These are phyloP conservation scores for Talaromyces marneffei DNA, from an alignment of 2,329 filamentous ascomycete genomes.

Conservation along the genomic window DNA sequence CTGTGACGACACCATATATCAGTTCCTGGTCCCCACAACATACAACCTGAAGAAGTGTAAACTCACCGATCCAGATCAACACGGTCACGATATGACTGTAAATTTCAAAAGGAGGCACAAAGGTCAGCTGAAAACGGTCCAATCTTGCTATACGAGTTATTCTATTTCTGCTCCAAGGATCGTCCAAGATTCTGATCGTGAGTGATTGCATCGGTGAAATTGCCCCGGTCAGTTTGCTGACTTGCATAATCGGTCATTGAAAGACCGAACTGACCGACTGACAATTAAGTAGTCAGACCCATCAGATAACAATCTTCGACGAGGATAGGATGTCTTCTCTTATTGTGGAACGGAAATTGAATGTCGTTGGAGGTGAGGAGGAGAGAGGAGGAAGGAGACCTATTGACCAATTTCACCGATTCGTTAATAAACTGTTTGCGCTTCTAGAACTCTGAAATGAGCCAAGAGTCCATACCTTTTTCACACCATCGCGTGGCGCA, in stretches of 20 bases:
- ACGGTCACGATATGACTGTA: constrained; percentile 43
- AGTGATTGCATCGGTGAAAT: constrained; percentile 1
- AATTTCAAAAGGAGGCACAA: constrained; percentile 28
- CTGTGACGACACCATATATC: constrained; percentile 37
- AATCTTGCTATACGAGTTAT: constrained; percentile 10
- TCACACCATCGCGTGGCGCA: constrained; percentile 72
- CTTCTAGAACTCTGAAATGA: background rate
- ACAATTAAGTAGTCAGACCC: background rate
- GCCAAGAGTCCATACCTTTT: constrained; percentile 62
- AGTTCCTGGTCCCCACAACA: background rate
- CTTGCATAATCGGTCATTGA: constrained; percentile 6
- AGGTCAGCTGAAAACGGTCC: constrained; percentile 41
- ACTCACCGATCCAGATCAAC: constrained; percentile 43
- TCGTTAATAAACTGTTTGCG: background rate
- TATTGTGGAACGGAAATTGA: background rate
- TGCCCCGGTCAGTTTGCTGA: background rate
- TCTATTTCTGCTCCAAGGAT: background rate
- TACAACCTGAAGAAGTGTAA: constrained; percentile 16
- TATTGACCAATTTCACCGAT: constrained; percentile 18
- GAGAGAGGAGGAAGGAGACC: constrained; percentile 41
- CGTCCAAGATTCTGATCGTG: background rate
- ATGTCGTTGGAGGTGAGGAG: constrained; percentile 20
- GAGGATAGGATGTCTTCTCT: no score
- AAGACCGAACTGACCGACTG: background rate
- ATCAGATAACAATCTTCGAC: constrained; percentile 1